Percentiles rank a stretch among this genome's conserved stretches.
Evolutionary conservation across 805 yeast species (phyloP).

Genomic region (Pichia membranifaciens): DNA sequence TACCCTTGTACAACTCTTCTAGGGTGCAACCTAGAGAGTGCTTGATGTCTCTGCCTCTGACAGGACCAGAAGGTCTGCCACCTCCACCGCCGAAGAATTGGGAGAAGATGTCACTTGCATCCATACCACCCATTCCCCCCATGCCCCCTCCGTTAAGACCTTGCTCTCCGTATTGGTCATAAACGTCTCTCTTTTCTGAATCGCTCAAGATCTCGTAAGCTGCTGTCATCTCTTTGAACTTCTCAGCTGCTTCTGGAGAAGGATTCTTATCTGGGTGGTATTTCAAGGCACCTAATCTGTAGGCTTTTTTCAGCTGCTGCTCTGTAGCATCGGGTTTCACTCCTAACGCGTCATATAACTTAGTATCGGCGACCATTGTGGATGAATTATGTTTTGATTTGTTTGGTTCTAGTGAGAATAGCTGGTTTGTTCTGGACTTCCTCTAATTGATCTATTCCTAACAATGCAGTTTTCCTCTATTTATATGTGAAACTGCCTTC

Average conservation of each 20-base stretch:
- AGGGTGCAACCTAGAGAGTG: conserved; percentile 80
- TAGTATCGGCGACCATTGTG: conserved; percentile 75
- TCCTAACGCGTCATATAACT: conserved; percentile 67
- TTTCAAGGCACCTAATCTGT: conserved; percentile 74
- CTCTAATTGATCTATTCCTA: too few species aligned
- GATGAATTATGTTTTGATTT: neutral
- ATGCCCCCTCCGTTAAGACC: conserved; percentile 73
- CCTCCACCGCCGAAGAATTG: conserved; percentile 55
- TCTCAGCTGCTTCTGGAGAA: conserved; percentile 88
- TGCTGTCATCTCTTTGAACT: conserved; percentile 82
- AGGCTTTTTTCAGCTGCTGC: conserved; percentile 71
- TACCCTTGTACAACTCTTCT: conserved; percentile 92
- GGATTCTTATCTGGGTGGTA: conserved; percentile 83
- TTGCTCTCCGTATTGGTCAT: conserved; percentile 89
- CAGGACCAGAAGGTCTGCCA: conserved; percentile 74
- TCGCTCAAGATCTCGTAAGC: conserved; percentile 89
- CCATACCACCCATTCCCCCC: conserved; percentile 52
- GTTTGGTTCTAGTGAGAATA: too few species aligned
- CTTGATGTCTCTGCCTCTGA: conserved; percentile 84
- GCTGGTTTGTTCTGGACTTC: too few species aligned
- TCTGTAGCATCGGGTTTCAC: conserved; percentile 66
- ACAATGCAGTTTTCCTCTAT: too few species aligned
- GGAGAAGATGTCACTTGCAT: conserved; percentile 47
- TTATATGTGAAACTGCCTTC: too few species aligned
- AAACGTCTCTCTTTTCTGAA: conserved; percentile 78